A percentile compares a stretch with the other conserved stretches of the same genome.
Conservation (phyloP, 306 rosid species). For the Gillenia trifoliata region DNA sequence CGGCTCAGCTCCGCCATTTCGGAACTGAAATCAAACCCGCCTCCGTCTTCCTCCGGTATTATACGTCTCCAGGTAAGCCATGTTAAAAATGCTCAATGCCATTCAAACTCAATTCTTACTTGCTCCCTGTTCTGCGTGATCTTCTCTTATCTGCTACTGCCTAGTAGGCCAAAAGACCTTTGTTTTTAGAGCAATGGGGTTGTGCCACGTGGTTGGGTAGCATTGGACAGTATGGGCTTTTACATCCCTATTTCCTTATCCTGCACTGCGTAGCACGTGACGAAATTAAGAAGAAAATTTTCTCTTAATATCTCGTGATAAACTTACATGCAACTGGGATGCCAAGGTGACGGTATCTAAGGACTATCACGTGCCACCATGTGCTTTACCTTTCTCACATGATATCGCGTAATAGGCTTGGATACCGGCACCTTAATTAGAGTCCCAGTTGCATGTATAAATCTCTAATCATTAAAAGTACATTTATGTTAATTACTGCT, state of each 20-base stretch:
- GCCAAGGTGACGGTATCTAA: too few species aligned
- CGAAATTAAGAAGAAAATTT: neutral
- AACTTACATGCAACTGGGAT: fast-evolving
- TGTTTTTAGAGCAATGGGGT: neutral
- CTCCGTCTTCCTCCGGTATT: constrained; percentile 58
- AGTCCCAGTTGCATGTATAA: too few species aligned
- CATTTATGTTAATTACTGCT: too few species aligned
- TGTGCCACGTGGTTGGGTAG: constrained; percentile 29
- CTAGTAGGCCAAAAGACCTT: neutral
- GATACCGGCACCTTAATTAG: too few species aligned
- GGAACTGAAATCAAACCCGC: constrained; percentile 46
- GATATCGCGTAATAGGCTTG: too few species aligned
- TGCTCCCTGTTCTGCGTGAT: neutral
- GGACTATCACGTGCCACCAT: too few species aligned
- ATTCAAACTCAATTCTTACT: neutral
- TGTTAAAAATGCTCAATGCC: neutral
- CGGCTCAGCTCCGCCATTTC: constrained; percentile 49
- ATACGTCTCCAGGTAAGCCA: constrained; percentile 50
- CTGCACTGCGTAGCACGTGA: neutral
- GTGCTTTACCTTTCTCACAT: too few species aligned
- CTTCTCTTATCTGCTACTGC: constrained; percentile 5
- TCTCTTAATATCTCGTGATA: neutral
- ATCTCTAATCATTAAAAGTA: too few species aligned
- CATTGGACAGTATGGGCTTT: neutral
- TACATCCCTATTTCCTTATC: constrained; percentile 6